Evolutionary conservation across 1,284 basidiomycete genomes (phyloP), one percentile per base, ranked within the genome.

Genomic region (Amylostereum areolatum): DNA sequence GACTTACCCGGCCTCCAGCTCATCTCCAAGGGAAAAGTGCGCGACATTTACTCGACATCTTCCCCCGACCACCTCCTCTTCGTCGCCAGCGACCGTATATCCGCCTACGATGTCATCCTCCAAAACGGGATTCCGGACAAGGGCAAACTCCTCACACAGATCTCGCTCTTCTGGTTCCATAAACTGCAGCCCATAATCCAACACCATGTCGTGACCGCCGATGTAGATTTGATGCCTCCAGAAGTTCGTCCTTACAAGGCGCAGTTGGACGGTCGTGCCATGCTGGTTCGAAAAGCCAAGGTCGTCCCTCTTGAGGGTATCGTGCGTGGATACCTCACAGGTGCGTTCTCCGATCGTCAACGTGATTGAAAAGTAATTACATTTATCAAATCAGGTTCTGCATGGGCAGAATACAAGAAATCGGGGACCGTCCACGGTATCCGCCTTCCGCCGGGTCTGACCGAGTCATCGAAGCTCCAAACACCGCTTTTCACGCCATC

Each of bases 221-320:
- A 85, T 59, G 64, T 92, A 58, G 73, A 86, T 57, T 76, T 81
- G 62, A 85, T 91, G 87, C 88, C 88, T 0, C 66, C 70, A 49
- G 85, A 87, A 58, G 82, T 94, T 49, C 77, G 71, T 18, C 68
- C 80, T 55, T 83, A 87, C 61, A 77, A 76, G 55, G 77, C 80
- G 44, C 80, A 91, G 69, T 78, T 99, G 12, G 79, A 87, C 50
- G 95, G 88, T 1, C 75, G 96, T 27, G 76, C 86, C 4, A 97
- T 99, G 89, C 84, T 98, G 46, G 96, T 99, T 10, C 81, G 74
- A 63, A 93, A 88, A 61, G 95, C 94, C 6, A 78, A 88, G 62
- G 89, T 99, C 12, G 73, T 99, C 30, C 92, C 92, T 42, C 78
- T 99, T n/a, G 97, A 99, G 68, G 94, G 91, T 3, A 99, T 99